These are phyloP conservation scores for Globisporangium splendens DNA, from an alignment of 352 stramenopile genomes.

Conservation along the genomic window DNA sequence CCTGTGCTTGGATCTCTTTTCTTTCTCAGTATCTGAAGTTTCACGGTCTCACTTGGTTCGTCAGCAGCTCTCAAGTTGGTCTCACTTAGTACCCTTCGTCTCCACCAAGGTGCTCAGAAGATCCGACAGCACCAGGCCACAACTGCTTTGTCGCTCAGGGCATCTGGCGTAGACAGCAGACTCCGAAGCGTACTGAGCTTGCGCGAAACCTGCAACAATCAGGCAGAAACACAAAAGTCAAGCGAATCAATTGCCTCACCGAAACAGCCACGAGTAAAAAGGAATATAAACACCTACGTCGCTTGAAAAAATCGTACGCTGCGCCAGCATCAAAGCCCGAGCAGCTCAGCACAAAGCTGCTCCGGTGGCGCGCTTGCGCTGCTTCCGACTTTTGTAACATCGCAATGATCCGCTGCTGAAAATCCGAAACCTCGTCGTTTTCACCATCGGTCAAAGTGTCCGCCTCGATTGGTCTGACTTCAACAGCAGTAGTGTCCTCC, in stretches of 20 bases:
- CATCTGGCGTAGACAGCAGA: conserved; percentile 22
- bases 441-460: not conserved
- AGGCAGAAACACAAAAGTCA: not conserved
- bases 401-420: conserved; percentile 46
- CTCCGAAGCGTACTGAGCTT: conserved; percentile 16
- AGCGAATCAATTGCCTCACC: too few relatives aligned
- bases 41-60: not conserved
- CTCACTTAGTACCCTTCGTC: not conserved
- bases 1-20: too few relatives aligned
- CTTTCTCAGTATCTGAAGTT: too few relatives aligned
- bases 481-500: not conserved
- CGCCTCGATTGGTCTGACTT: too few relatives aligned
- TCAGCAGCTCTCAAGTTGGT: not conserved
- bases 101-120: conserved; percentile 7
- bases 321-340: conserved; percentile 55
- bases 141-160: conserved; percentile 3
- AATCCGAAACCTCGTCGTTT: conserved; percentile 28
- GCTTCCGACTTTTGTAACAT: conserved; percentile 56
- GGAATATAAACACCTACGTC: conserved; percentile 33
- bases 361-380: conserved; percentile 31
- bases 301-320: conserved; percentile 71
- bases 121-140: conserved; percentile 2
- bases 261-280: not conserved
- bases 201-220: conserved; percentile 20
- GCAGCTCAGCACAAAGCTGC: conserved; percentile 40